Evolutionary conservation across 192 early-diverging fungal species (phyloP).

Genomic region (Geranomyces michiganensis): DNA sequence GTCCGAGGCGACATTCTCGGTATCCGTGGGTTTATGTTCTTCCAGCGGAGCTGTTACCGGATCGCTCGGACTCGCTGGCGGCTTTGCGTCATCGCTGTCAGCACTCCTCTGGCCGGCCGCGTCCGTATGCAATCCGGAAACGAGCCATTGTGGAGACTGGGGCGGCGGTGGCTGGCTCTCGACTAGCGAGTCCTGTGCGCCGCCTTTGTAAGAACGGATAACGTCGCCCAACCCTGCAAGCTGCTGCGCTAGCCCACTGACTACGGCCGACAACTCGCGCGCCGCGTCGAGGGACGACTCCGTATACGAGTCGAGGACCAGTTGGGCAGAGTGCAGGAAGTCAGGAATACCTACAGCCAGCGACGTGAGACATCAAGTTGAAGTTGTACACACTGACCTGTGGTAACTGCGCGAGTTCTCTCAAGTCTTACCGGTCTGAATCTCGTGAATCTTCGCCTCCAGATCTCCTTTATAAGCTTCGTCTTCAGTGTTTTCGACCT

Average conservation of each 20-base stretch:
- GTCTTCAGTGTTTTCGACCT: conserved; percentile 36
- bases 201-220: conserved; percentile 33
- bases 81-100: background rate
- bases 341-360: conserved; percentile 29
- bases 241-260: conserved; percentile 27
- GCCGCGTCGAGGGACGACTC: conserved; percentile 15
- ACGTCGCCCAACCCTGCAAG: conserved; percentile 37
- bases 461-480: conserved; percentile 29
- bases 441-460: conserved; percentile 37
- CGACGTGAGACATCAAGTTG: background rate
- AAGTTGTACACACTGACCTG: background rate
- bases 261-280: conserved; percentile 15
- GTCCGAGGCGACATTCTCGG: background rate
- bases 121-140: background rate
- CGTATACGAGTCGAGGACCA: conserved; percentile 24
- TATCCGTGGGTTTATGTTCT: no score
- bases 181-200: background rate
- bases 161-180: background rate
- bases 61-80: background rate
- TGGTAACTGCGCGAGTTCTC: no score
- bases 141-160: background rate
- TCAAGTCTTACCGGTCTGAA: conserved; percentile 37
- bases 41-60: background rate
- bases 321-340: conserved; percentile 22
- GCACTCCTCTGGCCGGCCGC: background rate